A percentile compares a stretch with the other conserved stretches of the same genome.
phyloP scores from a whole-genome alignment of 2,329 filamentous ascomycete species.

The Chaetoscypha palmicola region DNA sequence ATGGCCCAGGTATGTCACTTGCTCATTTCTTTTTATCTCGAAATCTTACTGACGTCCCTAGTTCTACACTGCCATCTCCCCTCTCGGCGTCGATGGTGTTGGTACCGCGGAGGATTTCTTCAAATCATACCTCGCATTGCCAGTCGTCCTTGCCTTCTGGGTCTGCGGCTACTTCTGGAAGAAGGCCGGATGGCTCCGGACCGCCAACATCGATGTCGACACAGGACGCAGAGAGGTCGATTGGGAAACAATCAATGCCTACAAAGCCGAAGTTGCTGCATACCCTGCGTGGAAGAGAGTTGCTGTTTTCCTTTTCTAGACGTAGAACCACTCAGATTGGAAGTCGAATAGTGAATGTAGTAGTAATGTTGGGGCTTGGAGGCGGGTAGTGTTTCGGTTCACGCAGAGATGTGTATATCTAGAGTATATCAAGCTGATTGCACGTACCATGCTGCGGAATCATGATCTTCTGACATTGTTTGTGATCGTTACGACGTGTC shows the following conservation, averaged over 20 bases:
- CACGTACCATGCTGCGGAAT: too few species aligned
- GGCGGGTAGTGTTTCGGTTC: too few species aligned
- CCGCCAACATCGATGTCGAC: conserved; percentile 59
- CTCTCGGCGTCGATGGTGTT: conserved; percentile 52
- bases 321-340: too few species aligned
- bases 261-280: conserved; percentile 41
- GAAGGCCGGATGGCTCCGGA: conserved; percentile 49
- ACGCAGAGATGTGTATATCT: too few species aligned
- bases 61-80: conserved; percentile 45
- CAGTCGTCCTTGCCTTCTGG: conserved; percentile 49
- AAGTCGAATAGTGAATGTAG: too few species aligned
- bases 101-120: conserved; percentile 44
- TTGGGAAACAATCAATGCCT: conserved; percentile 36
- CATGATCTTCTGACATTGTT: too few species aligned
- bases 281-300: conserved; percentile 43
- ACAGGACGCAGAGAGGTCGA: conserved; percentile 57
- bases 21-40: not conserved
- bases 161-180: conserved; percentile 57
- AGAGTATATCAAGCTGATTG: too few species aligned
- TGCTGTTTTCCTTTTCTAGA: conserved; percentile 5
- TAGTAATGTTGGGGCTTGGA: too few species aligned
- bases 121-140: conserved; percentile 45
- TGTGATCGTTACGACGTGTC: too few species aligned
- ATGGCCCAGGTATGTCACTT: conserved; percentile 39
- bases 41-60: conserved; percentile 1